These are phyloP conservation scores for Vitis hybrid DNA, from an alignment of 177 flowering plant genomes.

Conservation along the genomic window DNA sequence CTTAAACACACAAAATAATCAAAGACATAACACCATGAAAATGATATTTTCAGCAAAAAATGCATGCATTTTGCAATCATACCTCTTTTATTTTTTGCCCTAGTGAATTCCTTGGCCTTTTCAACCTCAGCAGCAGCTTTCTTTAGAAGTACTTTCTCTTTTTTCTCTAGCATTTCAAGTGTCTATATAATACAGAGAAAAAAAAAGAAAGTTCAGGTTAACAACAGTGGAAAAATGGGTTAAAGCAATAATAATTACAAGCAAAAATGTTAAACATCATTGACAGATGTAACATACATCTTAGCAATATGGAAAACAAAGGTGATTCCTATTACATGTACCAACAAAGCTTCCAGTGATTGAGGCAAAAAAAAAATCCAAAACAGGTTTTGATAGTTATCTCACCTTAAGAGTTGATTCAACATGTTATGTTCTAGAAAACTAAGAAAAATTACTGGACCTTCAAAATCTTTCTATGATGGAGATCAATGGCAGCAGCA, in stretches of 20 bases:
- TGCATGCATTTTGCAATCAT: conserved; percentile 13
- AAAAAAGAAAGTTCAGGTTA: neutral
- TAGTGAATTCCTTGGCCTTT: conserved; percentile 72
- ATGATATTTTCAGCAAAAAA: neutral
- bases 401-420: too few species aligned
- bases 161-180: conserved; percentile 86
- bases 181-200: conserved; percentile 41
- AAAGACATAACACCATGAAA: neutral
- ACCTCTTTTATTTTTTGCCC: conserved; percentile 81
- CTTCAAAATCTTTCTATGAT: too few species aligned
- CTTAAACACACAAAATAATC: neutral
- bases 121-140: conserved; percentile 70
- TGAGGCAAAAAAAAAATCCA: too few species aligned
- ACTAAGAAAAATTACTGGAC: too few species aligned
- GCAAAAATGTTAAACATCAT: too few species aligned
- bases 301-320: too few species aligned
- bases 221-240: neutral
- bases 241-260: neutral
- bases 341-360: too few species aligned
- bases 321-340: too few species aligned
- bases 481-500: too few species aligned
- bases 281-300: too few species aligned
- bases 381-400: too few species aligned
- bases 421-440: too few species aligned
- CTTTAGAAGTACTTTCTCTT: conserved; percentile 66